These are phyloP conservation scores for Scenedesmus sp. DNA, from an alignment of 163 green algal species.

Conservation along the genomic window DNA sequence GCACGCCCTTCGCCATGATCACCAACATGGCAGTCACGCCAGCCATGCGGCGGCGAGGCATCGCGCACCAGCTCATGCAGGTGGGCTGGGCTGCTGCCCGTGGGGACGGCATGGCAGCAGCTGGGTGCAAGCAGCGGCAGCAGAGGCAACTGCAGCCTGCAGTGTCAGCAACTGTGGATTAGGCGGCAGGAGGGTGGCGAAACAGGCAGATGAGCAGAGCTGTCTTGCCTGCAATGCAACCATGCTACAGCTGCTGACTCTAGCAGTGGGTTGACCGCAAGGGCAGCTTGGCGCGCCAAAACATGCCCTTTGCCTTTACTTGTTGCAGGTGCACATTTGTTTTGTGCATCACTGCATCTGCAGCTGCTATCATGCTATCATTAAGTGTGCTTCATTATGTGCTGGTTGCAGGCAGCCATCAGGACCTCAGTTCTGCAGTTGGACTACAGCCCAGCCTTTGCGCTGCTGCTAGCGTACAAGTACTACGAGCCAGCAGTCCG, in stretches of 20 bases:
- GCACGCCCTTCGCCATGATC: slow-evolving; percentile 46
- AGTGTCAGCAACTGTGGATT: too few relatives aligned
- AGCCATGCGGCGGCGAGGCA: slow-evolving; percentile 10
- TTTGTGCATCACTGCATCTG: neutral
- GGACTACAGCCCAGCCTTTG: slow-evolving; percentile 23
- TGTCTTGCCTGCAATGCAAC: too few relatives aligned
- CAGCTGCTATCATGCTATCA: neutral
- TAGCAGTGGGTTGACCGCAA: neutral
- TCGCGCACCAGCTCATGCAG: slow-evolving; percentile 43
- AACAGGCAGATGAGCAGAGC: too few relatives aligned
- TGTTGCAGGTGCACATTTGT: neutral
- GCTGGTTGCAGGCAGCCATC: slow-evolving; percentile 31
- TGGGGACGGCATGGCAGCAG: neutral
- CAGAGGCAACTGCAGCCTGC: neutral
- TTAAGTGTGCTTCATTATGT: neutral
- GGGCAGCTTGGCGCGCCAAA: too few relatives aligned
- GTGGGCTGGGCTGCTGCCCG: neutral
- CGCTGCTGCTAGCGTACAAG: slow-evolving; percentile 50
- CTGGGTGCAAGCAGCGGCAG: neutral
- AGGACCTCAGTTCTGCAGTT: slow-evolving; percentile 13
- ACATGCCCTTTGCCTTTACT: too few relatives aligned
- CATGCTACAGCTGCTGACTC: too few relatives aligned
- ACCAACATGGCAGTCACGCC: slow-evolving; percentile 50
- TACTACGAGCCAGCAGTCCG: slow-evolving; percentile 40
- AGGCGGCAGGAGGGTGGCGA: too few relatives aligned